Evolutionary conservation across 2,329 filamentous ascomycete genomes (phyloP).

Genomic region (Basipetospora chlamydospora): DNA sequence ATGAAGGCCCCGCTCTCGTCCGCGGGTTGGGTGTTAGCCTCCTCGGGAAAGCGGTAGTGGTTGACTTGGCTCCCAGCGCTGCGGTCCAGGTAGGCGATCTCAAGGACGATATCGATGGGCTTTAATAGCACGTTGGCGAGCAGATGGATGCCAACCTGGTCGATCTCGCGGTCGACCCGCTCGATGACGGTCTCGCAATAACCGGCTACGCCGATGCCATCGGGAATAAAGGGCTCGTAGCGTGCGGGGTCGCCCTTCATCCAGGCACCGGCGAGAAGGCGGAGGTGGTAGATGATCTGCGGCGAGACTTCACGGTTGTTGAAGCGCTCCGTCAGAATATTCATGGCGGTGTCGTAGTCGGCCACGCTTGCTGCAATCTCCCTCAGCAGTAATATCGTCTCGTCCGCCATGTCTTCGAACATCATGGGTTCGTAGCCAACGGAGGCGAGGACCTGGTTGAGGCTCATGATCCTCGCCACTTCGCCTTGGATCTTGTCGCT

Average conservation of each 20-base stretch:
- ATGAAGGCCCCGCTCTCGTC: slow-evolving; percentile 34
- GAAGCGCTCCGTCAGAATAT: slow-evolving; percentile 49
- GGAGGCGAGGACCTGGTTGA: slow-evolving; percentile 55
- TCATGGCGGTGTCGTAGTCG: slow-evolving; percentile 38
- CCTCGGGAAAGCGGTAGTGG: slow-evolving; percentile 48
- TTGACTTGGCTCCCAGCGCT: slow-evolving; percentile 67
- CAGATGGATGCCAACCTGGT: slow-evolving; percentile 70
- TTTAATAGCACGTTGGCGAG: slow-evolving; percentile 68
- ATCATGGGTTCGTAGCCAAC: slow-evolving; percentile 56
- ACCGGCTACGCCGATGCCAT: slow-evolving; percentile 41
- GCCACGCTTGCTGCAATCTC: slow-evolving; percentile 43
- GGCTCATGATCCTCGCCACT: slow-evolving; percentile 52
- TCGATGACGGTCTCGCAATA: slow-evolving; percentile 63
- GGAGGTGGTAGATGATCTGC: slow-evolving; percentile 70
- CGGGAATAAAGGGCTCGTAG: slow-evolving; percentile 59
- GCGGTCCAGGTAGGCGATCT: slow-evolving; percentile 83
- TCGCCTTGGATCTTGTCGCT: slow-evolving; percentile 53
- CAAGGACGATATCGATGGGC: slow-evolving; percentile 63
- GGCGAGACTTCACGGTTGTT: slow-evolving; percentile 56
- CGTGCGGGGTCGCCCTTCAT: slow-evolving; percentile 58
- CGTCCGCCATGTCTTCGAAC: slow-evolving; percentile 73
- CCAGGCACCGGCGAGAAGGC: slow-evolving; percentile 73
- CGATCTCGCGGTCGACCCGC: slow-evolving; percentile 68
- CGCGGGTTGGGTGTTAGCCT: slow-evolving; percentile 29
- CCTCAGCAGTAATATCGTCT: slow-evolving; percentile 53